A percentile compares a stretch with the other conserved stretches of the same genome.
phyloP scores from a whole-genome alignment of 2,329 filamentous ascomycete genomes.

The Ophiostoma ips region DNA sequence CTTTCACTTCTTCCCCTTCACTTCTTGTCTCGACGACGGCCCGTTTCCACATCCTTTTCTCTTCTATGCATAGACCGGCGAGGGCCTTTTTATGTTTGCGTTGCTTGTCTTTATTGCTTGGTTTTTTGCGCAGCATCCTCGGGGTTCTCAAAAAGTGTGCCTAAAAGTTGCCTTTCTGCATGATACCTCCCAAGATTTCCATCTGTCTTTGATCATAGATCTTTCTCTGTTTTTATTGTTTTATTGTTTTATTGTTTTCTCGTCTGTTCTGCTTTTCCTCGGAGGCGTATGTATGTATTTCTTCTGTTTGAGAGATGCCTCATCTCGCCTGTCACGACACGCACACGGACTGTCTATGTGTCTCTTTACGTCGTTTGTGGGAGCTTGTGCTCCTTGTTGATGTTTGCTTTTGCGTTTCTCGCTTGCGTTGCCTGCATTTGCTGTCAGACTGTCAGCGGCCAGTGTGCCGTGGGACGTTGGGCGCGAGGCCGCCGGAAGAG shows the following conservation, averaged over 20 bases:
- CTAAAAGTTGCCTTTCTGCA: conserved; percentile 32
- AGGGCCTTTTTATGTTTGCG: conserved; percentile 15
- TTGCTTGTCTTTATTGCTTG: neutral
- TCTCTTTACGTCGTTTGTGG: neutral
- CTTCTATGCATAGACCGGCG: conserved; percentile 31
- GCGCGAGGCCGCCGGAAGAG: too few species aligned
- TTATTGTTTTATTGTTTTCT: neutral
- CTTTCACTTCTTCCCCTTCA: conserved; percentile 20
- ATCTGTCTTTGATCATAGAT: conserved; percentile 10
- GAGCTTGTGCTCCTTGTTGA: neutral
- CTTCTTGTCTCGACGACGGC: neutral
- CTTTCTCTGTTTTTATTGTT: neutral
- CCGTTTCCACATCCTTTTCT: neutral
- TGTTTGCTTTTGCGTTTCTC: too few species aligned
- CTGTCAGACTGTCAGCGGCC: too few species aligned
- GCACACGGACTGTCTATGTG: too few species aligned
- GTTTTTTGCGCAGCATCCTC: conserved; percentile 12
- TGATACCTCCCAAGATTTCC: conserved; percentile 31
- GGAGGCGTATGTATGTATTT: neutral
- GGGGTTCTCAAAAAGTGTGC: conserved; percentile 29
- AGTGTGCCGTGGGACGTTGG: too few species aligned
- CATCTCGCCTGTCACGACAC: too few species aligned
- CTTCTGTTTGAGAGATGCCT: neutral
- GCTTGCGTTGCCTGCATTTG: too few species aligned
- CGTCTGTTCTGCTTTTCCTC: neutral